A percentile compares a stretch with the other conserved stretches of the same genome.
phyloP scores from a whole-genome alignment of 2,329 filamentous ascomycete species.

The Fusarium sp. region DNA sequence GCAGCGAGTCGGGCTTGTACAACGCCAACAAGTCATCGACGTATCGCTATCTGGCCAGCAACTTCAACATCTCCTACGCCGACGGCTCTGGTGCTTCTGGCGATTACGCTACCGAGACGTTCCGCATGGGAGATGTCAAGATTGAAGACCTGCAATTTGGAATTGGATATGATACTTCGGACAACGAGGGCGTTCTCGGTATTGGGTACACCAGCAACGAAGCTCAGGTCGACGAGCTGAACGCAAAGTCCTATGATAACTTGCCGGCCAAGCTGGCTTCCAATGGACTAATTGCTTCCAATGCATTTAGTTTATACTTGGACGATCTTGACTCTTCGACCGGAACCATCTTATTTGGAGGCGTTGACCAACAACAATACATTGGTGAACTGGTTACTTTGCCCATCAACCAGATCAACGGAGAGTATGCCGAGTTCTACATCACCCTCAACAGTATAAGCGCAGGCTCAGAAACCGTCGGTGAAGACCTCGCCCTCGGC shows the following conservation, averaged over 20 bases:
- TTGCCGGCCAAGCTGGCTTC: constrained; percentile 76
- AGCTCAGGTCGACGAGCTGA: constrained; percentile 74
- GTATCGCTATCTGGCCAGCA: constrained; percentile 78
- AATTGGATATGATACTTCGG: constrained; percentile 74
- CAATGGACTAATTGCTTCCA: constrained; percentile 73
- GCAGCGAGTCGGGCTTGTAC: constrained; percentile 76
- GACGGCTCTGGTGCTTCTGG: constrained; percentile 84
- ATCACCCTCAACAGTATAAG: constrained; percentile 76
- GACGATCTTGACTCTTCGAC: constrained; percentile 77
- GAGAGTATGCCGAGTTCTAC: constrained; percentile 73
- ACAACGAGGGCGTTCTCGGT: constrained; percentile 81
- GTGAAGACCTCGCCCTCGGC: constrained; percentile 67
- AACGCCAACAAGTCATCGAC: constrained; percentile 80
- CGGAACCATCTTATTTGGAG: constrained; percentile 81
- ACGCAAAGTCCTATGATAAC: constrained; percentile 73
- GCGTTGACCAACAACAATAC: constrained; percentile 78
- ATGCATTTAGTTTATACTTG: constrained; percentile 81
- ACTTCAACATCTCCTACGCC: constrained; percentile 91
- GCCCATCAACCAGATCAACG: constrained; percentile 71
- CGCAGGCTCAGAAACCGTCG: constrained; percentile 60
- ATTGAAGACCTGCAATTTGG: constrained; percentile 78
- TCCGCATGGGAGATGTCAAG: constrained; percentile 70
- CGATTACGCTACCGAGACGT: constrained; percentile 84
- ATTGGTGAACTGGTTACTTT: constrained; percentile 74
- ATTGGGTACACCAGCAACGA: constrained; percentile 88